Base-by-base conservation (phyloP, 371 early-diverging fungal genomes). In the Saksenaea oblongispora region DNA sequence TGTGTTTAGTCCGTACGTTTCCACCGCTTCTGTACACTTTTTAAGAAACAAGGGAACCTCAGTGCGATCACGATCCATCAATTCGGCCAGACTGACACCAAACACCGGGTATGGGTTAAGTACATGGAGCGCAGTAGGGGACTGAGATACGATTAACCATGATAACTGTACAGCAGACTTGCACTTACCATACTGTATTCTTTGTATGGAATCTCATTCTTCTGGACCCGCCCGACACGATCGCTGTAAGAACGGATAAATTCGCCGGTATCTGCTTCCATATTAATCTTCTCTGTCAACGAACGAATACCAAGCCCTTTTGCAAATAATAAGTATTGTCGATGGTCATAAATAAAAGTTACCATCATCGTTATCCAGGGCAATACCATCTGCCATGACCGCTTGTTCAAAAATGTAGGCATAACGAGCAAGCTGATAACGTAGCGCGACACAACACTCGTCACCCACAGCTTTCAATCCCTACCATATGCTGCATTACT, bases 1-100 rank as follows among this genome's bases (percentile, higher is more conserved):
- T 5, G 76, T 77, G 17, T 84, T 73, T 58, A 92, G 63, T 1
- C 91, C 87, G 42, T 71, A 72, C 10, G 65, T 65, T 72, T 97
- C 97, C 17, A 97, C 87, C 5, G 87, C 87, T 35, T 89, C 82
- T 5, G 90, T 85, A 62, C 93, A 93, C 62, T 90, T 90, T 26
- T 70, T 71, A 1, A 97, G 78, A 17, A 95, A 80, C 22, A 78
- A 54, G 10, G 96, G 96, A 5, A 93, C 78, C 28, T 84, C 87
- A 1, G 74, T 64, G 27, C 80, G 74, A 63, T 94, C 95, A 27
- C 93, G 79, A 34, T 80, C 79, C 65, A 91, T 74, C 54, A 91
- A 78, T 17, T 71, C 72, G 10, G 69, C 70, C 13, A 94, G 74
- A 39, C 82, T 81, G 13, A 86, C 73, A 15, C 92, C 92, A 77